Evolutionary conservation across 108 stramenopile genomes (phyloP), one percentile per base, ranked within the genome.

Genomic region (Schizochytrium sp.): DNA sequence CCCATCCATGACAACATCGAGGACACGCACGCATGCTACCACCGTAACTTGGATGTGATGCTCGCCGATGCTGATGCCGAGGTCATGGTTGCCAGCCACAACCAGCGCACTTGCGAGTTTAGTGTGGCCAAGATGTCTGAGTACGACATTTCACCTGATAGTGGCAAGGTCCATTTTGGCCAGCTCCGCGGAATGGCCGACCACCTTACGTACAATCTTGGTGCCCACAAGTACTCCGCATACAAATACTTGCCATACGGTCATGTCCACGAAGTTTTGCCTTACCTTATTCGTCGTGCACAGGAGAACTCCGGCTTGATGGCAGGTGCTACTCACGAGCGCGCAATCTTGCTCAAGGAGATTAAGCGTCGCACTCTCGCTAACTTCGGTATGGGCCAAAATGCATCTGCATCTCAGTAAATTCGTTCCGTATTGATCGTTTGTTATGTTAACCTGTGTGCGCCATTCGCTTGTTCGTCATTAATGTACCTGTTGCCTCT

Each of bases 141-240:
- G 38, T 90, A 95, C 5, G 94, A 94, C 28, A 89, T 98, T 19
- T 90, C 91, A 46, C 88, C 87, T 55, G 69, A 91, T 28, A 61
- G 61, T 2, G 92, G 91, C 61, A 88, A 87, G 19, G 92, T 94
- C 46, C 92, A 93, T 90, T 99, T 99, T 92, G 99, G 96, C 0
- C 99, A 99, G 92, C 95, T 99, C 2, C 96, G 96, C 56, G 98
- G 99, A 64, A 98, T 99, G 97, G 92, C 95, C 13, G 99, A 99
- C 88, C 94, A 97, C 89, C 89, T 99, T 44, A 96, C 96, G n/a
- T 96, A 96, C 91, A 93, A 95, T 50, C 94, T 99, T n/a, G 99
- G 97, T n/a, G 72, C 88, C 15, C 60, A 90, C 61, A 96, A 96
- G 17, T 98, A 94, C 90, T 93, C 94, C 72, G 94, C 93, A 38